These are phyloP conservation scores for Paxillus involutus DNA, from an alignment of 768 basidiomycete species.

Conservation along the genomic window DNA sequence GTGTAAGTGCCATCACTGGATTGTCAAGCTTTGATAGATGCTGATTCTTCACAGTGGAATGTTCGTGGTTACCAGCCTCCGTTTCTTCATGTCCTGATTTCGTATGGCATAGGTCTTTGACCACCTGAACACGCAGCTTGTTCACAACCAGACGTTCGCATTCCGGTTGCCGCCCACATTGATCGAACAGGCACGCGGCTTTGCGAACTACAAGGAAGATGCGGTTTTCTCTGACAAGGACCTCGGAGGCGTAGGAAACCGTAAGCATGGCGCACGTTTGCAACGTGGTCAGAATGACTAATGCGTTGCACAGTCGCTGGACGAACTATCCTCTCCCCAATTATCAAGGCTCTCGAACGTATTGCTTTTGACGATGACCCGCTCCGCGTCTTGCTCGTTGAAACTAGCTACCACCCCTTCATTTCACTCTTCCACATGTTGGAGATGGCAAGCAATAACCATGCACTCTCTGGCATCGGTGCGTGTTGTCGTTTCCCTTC, in stretches of 20 bases:
- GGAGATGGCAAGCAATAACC: constrained; percentile 50
- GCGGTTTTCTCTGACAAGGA: constrained; percentile 67
- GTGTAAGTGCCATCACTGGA: constrained; percentile 42
- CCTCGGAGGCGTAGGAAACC: constrained; percentile 71
- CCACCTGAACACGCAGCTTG: constrained; percentile 74
- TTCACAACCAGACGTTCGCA: constrained; percentile 80
- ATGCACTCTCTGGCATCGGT: constrained; percentile 65
- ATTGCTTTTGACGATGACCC: constrained; percentile 79
- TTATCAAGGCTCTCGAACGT: constrained; percentile 69
- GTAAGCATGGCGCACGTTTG: constrained; percentile 38
- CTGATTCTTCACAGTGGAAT: constrained; percentile 58
- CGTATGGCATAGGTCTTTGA: constrained; percentile 58
- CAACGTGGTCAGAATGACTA: neutral
- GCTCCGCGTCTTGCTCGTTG: constrained; percentile 72
- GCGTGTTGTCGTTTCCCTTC: constrained; percentile 29
- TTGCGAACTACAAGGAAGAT: constrained; percentile 77
- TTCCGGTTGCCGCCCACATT: constrained; percentile 72
- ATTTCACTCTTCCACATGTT: constrained; percentile 82
- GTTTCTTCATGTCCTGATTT: constrained; percentile 10
- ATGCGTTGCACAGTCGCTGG: constrained; percentile 63
- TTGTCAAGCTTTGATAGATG: neutral
- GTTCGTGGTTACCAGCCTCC: constrained; percentile 39
- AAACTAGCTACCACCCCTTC: constrained; percentile 86
- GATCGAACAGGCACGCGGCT: constrained; percentile 68
- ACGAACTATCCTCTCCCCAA: constrained; percentile 69